Conservation (phyloP, 169 alveolate species). For the Plasmodium vivax region DNA sequence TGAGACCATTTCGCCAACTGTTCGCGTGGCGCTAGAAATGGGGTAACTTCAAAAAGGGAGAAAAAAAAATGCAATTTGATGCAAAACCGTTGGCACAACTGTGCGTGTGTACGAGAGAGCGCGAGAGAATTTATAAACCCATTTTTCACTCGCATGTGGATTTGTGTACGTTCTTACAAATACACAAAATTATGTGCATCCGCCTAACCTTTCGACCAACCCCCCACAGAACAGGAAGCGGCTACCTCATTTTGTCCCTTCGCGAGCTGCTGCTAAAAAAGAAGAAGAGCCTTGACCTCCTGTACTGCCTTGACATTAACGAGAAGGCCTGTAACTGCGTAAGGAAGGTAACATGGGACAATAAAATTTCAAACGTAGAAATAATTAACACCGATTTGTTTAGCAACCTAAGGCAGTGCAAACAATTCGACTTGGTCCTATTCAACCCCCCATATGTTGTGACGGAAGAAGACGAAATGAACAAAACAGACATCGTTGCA, state of each 20-base stretch:
- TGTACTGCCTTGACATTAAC: constrained; percentile 66
- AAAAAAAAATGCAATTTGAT: background rate
- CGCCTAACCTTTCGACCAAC: background rate
- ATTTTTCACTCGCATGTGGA: background rate
- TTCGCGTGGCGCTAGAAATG: constrained; percentile 41
- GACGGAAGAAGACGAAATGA: constrained; percentile 64
- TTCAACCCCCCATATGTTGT: constrained; percentile 73
- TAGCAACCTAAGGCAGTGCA: constrained; percentile 36
- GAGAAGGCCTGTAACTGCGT: constrained; percentile 58
- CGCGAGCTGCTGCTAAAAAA: constrained; percentile 27
- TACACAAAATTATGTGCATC: background rate
- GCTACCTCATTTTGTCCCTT: constrained; percentile 33
- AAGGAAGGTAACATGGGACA: constrained; percentile 2
- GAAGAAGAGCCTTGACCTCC: constrained; percentile 22
- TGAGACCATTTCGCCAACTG: constrained; percentile 30
- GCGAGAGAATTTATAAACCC: background rate
- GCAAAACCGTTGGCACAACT: background rate
- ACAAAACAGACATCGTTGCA: constrained; percentile 50
- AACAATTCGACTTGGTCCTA: constrained; percentile 39
- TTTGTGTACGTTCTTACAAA: background rate
- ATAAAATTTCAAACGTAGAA: constrained; percentile 51
- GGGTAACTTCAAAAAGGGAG: constrained; percentile 39
- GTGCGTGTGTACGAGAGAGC: background rate
- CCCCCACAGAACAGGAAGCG: constrained; percentile 53
- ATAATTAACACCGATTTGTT: constrained; percentile 39